These are phyloP conservation scores for Annona cherimola DNA, from an alignment of 164 flowering plant genomes.

Conservation along the genomic window DNA sequence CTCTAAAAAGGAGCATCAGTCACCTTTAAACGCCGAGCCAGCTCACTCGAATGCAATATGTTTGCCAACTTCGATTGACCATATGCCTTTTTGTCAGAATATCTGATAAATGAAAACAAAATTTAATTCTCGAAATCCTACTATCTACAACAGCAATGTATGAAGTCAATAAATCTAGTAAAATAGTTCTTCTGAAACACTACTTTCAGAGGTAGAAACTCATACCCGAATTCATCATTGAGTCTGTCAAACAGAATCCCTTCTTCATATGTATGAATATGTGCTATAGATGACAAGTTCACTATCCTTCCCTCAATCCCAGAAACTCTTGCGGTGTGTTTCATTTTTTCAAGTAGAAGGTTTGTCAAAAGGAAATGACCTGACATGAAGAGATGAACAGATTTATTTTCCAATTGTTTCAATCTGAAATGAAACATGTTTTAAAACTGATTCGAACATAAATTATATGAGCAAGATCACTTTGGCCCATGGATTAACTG, in stretches of 20 bases:
- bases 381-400: conserved; percentile 19
- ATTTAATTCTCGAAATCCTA: background rate
- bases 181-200: background rate
- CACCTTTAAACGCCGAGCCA: conserved; percentile 76
- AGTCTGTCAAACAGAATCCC: conserved; percentile 67
- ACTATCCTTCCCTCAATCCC: conserved; percentile 90
- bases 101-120: conserved; percentile 36
- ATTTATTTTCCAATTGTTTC: background rate
- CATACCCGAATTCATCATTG: conserved; percentile 53
- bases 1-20: background rate
- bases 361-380: conserved; percentile 90
- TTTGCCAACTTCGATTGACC: conserved; percentile 96
- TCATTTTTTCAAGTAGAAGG: conserved; percentile 91
- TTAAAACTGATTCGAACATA: background rate
- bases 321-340: conserved; percentile 53
- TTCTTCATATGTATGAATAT: conserved; percentile 46
- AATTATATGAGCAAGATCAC: background rate
- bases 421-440: background rate
- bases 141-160: background rate
- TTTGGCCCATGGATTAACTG: too few relatives aligned
- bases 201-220: background rate
- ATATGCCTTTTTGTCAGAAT: conserved; percentile 80
- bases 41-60: conserved; percentile 84
- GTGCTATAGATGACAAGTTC: conserved; percentile 86
- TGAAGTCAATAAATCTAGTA: background rate